Evolutionary conservation across 345 rosid species (phyloP).

Genomic region (Syzygium grande): DNA sequence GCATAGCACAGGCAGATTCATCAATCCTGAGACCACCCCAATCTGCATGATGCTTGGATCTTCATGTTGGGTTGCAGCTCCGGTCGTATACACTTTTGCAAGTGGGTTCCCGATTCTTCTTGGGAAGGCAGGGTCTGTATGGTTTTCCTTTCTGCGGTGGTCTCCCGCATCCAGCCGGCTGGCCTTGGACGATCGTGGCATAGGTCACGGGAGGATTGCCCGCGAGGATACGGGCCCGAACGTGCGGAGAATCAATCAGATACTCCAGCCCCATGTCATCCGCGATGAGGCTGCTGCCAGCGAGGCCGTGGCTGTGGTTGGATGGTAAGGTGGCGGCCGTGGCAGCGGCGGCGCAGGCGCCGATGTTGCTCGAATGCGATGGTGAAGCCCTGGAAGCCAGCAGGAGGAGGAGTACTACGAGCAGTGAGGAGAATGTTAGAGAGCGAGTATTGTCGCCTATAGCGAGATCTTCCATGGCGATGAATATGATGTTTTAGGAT

Average conservation of each 20-base stretch:
- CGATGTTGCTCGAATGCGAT: not conserved
- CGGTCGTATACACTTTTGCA: rapidly evolving
- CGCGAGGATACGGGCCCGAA: too few species aligned
- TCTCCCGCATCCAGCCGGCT: not conserved
- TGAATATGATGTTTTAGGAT: not conserved
- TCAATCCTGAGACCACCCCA: not conserved
- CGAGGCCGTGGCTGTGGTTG: not conserved
- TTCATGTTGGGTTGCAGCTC: rapidly evolving
- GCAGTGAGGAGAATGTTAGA: not conserved
- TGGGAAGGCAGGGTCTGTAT: not conserved
- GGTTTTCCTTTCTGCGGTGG: rapidly evolving
- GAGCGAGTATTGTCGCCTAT: not conserved
- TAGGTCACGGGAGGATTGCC: not conserved
- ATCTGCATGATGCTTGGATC: not conserved
- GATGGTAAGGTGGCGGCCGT: not conserved
- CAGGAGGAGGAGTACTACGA: not conserved
- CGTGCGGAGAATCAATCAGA: too few species aligned
- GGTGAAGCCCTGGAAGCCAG: not conserved
- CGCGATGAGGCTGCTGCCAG: not conserved
- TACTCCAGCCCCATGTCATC: not conserved
- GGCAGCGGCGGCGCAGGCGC: rapidly evolving
- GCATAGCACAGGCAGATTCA: not conserved
- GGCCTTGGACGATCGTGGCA: rapidly evolving
- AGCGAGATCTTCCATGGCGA: not conserved
- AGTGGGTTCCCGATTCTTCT: not conserved